Conservation (phyloP, 1,284 basidiomycete genomes). For the Megacollybia platyphylla region DNA sequence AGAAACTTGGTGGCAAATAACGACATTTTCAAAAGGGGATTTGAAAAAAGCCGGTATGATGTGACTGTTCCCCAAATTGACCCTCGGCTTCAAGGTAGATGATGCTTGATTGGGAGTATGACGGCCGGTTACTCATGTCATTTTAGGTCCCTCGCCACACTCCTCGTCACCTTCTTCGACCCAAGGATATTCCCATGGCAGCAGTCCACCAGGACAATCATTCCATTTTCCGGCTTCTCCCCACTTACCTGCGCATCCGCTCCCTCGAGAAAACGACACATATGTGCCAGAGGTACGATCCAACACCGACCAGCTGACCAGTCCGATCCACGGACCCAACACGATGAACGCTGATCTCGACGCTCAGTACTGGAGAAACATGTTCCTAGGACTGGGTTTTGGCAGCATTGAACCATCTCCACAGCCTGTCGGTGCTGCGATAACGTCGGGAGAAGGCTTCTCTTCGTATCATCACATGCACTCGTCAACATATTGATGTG, state of each 20-base stretch:
- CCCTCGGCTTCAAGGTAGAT: constrained; percentile 34
- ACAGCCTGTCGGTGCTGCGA: background rate
- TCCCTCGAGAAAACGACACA: constrained; percentile 9
- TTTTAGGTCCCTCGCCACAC: too few species aligned
- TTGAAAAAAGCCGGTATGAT: constrained; percentile 11
- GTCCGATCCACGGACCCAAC: constrained; percentile 16
- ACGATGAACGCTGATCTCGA: constrained; percentile 33
- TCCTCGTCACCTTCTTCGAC: too few species aligned
- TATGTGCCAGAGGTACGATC: constrained; percentile 10
- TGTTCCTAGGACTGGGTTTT: constrained; percentile 59
- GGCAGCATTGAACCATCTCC: constrained; percentile 17
- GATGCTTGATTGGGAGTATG: background rate
- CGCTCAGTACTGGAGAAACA: constrained; percentile 54
- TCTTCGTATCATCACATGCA: background rate
- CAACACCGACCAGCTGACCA: too few species aligned
- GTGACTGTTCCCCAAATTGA: constrained; percentile 19
- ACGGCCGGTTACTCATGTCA: constrained; percentile 18
- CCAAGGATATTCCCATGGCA: constrained; percentile 1
- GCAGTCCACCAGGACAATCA: background rate
- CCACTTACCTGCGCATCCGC: background rate
- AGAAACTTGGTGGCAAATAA: constrained; percentile 46
- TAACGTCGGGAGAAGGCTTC: too few species aligned
- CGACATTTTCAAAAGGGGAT: constrained; percentile 43
- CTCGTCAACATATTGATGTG: background rate
- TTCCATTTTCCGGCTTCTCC: background rate